Evolutionary conservation across 768 basidiomycete species (phyloP), one percentile per base, ranked within the genome.

Genomic region (Dacryopinax spathularia): DNA sequence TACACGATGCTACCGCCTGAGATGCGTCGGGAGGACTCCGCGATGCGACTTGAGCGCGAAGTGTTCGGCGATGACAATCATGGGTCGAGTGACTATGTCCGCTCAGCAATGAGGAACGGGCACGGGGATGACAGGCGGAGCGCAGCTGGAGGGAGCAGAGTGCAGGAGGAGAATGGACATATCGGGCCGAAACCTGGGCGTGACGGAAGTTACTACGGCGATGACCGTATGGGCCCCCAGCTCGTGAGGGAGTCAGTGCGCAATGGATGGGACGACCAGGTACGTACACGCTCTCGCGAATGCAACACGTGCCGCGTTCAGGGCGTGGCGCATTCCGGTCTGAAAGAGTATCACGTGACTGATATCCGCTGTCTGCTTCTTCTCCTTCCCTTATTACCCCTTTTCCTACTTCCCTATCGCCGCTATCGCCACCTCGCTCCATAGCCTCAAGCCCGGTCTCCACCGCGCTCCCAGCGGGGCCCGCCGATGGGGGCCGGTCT

Each of bases 191-290:
- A 29, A 13, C 48, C 48, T 6, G 48, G 48, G 6, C 25, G 48
- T 9, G 48, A 56, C 6, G 48, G 48, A 13, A 56, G 48, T 29
- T 56, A 56, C 18, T 27, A 15, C 31, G 48, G 48, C 10, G 48
- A 56, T 18, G 48, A 56, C 48, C 25, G 48, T 6, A 3, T 9
- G 3, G 48, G 48, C 48, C 48, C 48, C 6, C 48, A 56, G 48
- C 48, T 22, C 25, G 48, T 56, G 13, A 56, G 48, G 48, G 48
- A 56, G 48, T 22, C 25, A 29, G 48, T 56, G 25, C 48, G 48
- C 5, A 56, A 56, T 29, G 48, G 48, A 25, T 56, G 48, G 48
- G 48, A 56, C 48, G 48, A 56, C 48, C 48, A 56, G 48, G 48
- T 56, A 56, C 48, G 29, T 10, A n/a, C n/a, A 37, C 36, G 36